Conservation (phyloP, 192 early-diverging fungal genomes). For the Linnemannia zychae region DNA sequence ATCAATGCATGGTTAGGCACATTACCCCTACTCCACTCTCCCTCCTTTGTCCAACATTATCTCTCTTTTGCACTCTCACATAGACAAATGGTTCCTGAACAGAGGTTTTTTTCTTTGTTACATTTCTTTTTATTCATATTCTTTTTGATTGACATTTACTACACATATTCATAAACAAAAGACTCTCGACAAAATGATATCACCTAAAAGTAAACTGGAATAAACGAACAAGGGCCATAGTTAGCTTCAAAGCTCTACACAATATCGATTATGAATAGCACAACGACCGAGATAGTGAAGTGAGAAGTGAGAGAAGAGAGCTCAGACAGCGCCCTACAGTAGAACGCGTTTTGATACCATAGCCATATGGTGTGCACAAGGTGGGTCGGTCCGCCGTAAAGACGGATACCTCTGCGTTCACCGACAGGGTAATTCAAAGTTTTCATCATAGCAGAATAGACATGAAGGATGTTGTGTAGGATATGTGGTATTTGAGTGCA, state of each 20-base stretch:
- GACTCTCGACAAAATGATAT: background rate
- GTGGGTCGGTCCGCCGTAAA: slow-evolving; percentile 57
- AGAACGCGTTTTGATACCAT: slow-evolving; percentile 51
- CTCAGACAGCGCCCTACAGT: slow-evolving; percentile 47
- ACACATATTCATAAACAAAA: background rate
- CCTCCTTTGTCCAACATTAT: too few species aligned
- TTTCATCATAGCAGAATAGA: slow-evolving; percentile 34
- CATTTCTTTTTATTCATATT: background rate
- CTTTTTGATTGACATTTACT: background rate
- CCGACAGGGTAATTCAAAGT: slow-evolving; percentile 50
- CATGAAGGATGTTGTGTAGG: background rate
- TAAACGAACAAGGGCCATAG: background rate
- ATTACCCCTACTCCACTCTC: too few species aligned
- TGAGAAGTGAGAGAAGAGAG: slow-evolving; percentile 1
- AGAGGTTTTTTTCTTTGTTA: background rate
- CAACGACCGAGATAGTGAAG: too few species aligned
- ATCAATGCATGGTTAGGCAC: too few species aligned
- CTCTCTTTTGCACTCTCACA: too few species aligned
- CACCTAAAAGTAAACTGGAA: background rate
- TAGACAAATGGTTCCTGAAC: background rate
- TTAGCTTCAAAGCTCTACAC: slow-evolving; percentile 3
- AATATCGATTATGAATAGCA: background rate
- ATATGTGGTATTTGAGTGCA: background rate
- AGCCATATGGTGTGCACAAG: slow-evolving; percentile 58
- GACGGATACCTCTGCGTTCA: slow-evolving; percentile 59